Evolutionary conservation across 176 grass and related monocot species (phyloP), one percentile per base, ranked within the genome.

Genomic region (Ampelocalamus luodianensis): DNA sequence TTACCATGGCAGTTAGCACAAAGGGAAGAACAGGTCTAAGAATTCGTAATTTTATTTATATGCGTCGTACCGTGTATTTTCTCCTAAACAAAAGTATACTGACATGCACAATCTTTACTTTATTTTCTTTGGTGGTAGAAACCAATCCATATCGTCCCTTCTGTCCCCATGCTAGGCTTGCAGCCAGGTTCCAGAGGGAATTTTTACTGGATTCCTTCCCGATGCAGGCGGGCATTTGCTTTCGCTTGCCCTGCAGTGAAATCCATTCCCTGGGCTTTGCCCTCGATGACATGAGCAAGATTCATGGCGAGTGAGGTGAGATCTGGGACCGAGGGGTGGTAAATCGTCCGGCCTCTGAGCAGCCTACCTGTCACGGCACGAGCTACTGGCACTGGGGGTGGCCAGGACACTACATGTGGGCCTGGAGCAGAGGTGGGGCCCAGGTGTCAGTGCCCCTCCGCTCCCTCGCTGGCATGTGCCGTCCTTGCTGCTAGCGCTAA

Each of bases 201-300:
- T 46, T 89, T 67, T 84, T 53, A 72, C 55, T 48, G 74, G 74
- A 72, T 79, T 65, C 67, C 74, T 79, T 74, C 36, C 36, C 45
- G 66, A 8, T 23, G 66, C 55, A 32, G 73, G 37, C 45, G 32
- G 34, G 32, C 51, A 7, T 39, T 53, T 83, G 51, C 51, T 18
- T 54, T 8, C 7, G 51, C 6, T 54, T 56, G 39, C 58, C 87
- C 80, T 85, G 76, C 82, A 51, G 77, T 81, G 62, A 80, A 76
- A 81, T 70, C 76, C 48, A 72, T 37, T 74, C 38, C 38, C 39
- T 37, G 48, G 37, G 32, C 61, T 65, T 43, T 26, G 9, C 5
- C 59, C 16, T 44, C 17, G 24, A 58, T 78, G 86, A 72, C 68
- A 80, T 17, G 48, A 23, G 69, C 17, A 18, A 44, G 45, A 80